Evolutionary conservation across 2,329 filamentous ascomycete genomes (phyloP).

Genomic region (Ustulina deusta): DNA sequence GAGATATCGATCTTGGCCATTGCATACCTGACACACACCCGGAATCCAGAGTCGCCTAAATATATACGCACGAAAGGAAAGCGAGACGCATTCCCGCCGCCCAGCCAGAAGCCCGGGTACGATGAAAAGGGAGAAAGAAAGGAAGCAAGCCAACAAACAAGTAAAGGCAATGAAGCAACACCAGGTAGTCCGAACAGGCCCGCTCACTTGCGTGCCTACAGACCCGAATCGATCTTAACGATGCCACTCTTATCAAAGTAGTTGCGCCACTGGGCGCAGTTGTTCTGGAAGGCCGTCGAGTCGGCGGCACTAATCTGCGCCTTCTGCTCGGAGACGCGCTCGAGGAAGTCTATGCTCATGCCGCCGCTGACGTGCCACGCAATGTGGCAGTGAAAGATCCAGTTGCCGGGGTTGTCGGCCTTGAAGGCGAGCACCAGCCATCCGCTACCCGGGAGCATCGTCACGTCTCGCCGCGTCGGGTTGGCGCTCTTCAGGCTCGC

Average conservation of each 20-base stretch:
- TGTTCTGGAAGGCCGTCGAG: constrained; percentile 30
- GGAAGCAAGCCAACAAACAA: not conserved
- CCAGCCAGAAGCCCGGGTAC: too few relatives aligned
- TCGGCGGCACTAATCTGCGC: constrained; percentile 35
- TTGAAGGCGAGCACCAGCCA: constrained; percentile 62
- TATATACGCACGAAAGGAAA: not conserved
- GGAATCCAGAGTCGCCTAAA: not conserved
- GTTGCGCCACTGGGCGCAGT: constrained; percentile 37
- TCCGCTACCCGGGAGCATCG: constrained; percentile 57
- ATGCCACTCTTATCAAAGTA: constrained; percentile 34
- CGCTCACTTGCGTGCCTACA: constrained; percentile 19
- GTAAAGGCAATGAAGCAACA: not conserved
- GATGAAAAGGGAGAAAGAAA: not conserved
- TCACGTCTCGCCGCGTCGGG: constrained; percentile 61
- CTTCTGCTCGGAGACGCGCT: constrained; percentile 45
- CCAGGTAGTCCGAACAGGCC: not conserved
- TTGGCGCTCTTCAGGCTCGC: constrained; percentile 54
- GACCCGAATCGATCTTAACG: constrained; percentile 39
- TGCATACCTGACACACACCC: not conserved
- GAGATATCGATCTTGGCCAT: not conserved
- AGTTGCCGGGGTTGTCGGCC: constrained; percentile 63
- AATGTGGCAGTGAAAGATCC: constrained; percentile 63
- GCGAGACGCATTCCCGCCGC: too few relatives aligned
- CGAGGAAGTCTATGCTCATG: constrained; percentile 65
- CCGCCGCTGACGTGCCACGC: constrained; percentile 63